Base-by-base conservation (phyloP, 2,329 filamentous ascomycete genomes). In the Fusarium dlaminii region DNA sequence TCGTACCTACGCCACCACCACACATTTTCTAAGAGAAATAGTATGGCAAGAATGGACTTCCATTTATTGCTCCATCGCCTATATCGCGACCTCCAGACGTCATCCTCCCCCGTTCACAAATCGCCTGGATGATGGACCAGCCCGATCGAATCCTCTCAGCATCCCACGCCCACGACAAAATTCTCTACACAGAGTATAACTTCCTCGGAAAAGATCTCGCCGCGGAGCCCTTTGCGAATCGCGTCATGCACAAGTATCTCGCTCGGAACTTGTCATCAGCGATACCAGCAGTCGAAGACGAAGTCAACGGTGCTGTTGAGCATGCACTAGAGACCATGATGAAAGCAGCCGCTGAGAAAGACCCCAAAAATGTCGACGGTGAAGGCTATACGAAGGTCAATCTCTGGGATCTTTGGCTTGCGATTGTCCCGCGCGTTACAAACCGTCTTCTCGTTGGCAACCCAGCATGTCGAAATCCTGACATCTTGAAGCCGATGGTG, bases 401-500 rank as follows among this genome's bases (percentile, higher is more conserved):
- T 42, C 77, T 87, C 2, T 87, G 85, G 85, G 81, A 86, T 9
- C 77, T 83, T 2, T 85, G 84, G 81, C 76, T 86, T 37, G 77
- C 73, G 8, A 80, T 87, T 22, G 81, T 86, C 39, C 83, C 85
- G 18, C 79, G 78, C 8, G 80, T 86, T 9, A 87, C 85, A 3
- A 86, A 85, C 75, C 80, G 82, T 22, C 72, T 87, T 59, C 78
- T 87, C 10, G 82, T 86, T 14, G 85, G 86, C 20, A 66, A 74
- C 3, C 77, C 75, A 13, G 57, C 81, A 48, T 83, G 81, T 75
- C 84, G 84, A 34, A 83, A 89, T 68, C 74, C 82, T 30, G 78
- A 80, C 11, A 88, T 87, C 63, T 79, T 90, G 46, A 75, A 83
- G n/a, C 80, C 82, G 60, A 86, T 87, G 74, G 80, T 86, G 13